Evolutionary conservation across 192 early-diverging fungal genomes (phyloP).

Genomic region (Lunasporangiospora selenospora): DNA sequence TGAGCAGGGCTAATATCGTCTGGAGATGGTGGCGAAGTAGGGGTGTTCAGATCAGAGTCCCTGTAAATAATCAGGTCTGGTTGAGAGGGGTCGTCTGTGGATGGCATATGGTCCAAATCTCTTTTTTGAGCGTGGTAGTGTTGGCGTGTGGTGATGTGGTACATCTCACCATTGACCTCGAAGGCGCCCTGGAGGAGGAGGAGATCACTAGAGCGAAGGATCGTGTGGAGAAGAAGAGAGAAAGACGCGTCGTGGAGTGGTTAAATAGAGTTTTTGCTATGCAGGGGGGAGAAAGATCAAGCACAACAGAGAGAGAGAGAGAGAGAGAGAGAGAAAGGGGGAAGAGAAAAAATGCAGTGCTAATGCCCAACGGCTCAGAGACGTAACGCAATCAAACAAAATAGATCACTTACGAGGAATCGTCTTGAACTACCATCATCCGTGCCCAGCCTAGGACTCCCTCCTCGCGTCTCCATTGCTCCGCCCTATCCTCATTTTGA

Average conservation of each 20-base stretch:
- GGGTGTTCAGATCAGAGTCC: conserved; percentile 8
- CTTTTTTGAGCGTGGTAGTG: conserved; percentile 28
- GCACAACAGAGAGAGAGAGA: no score
- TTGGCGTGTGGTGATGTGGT: conserved; percentile 24
- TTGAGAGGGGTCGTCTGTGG: background rate
- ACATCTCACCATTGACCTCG: conserved; percentile 5
- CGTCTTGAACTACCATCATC: conserved; percentile 31
- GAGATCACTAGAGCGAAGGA: conserved; percentile 13
- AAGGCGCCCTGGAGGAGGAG: conserved; percentile 22
- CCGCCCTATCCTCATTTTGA: no score
- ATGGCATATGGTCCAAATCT: conserved; percentile 5
- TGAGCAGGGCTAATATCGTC: no score
- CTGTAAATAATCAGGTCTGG: conserved; percentile 17
- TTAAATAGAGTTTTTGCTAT: no score
- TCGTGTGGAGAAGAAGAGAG: background rate
- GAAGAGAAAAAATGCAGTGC: background rate
- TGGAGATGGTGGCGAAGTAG: no score
- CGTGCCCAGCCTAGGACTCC: conserved; percentile 30
- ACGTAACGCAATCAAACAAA: background rate
- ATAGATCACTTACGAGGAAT: conserved; percentile 8
- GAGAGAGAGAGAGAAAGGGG: background rate
- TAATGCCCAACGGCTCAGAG: background rate
- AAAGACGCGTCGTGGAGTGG: background rate
- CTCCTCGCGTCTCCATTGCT: conserved; percentile 20
- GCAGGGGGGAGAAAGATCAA: no score